These are phyloP conservation scores for Moesziomyces sp. DNA, from an alignment of 1,284 basidiomycete species.

Conservation along the genomic window DNA sequence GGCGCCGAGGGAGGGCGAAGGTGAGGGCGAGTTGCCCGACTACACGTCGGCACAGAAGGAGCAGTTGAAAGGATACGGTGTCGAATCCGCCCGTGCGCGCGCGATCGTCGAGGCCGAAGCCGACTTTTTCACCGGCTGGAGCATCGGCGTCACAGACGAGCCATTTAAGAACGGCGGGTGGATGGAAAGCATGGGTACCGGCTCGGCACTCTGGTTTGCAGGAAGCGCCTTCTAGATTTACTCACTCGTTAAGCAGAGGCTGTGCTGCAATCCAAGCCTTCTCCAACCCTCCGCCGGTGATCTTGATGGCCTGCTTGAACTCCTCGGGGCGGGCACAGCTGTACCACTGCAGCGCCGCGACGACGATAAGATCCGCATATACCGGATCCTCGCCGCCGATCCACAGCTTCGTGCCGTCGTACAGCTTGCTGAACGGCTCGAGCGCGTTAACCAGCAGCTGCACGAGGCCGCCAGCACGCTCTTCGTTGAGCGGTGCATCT, in stretches of 20 bases:
- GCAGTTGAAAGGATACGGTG: slow-evolving; percentile 24
- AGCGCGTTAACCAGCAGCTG: slow-evolving; percentile 16
- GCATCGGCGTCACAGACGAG: slow-evolving; percentile 39
- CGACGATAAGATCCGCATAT: slow-evolving; percentile 30
- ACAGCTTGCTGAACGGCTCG: slow-evolving; percentile 22
- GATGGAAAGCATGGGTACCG: slow-evolving; percentile 22
- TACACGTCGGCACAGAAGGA: slow-evolving; percentile 24
- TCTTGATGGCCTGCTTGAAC: slow-evolving; percentile 14
- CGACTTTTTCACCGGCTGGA: slow-evolving; percentile 48
- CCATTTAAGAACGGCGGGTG: slow-evolving; percentile 33
- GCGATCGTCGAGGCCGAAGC: slow-evolving; percentile 33
- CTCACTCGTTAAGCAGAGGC: slow-evolving; percentile 9
- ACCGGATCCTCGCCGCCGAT: slow-evolving; percentile 18
- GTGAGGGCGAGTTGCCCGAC: slow-evolving; percentile 7
- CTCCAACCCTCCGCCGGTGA: slow-evolving; percentile 12
- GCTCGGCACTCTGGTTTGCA: slow-evolving; percentile 12
- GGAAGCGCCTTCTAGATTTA: neutral
- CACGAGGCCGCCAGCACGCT: slow-evolving; percentile 11
- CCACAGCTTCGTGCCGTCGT: slow-evolving; percentile 17
- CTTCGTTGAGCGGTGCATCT: slow-evolving; percentile 14
- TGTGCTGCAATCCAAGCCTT: slow-evolving; percentile 21
- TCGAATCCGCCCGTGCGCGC: slow-evolving; percentile 21
- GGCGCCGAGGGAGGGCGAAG: neutral
- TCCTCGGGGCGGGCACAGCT: slow-evolving; percentile 19
- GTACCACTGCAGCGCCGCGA: slow-evolving; percentile 35